phyloP scores from a whole-genome alignment of 1,284 basidiomycete genomes.

The Cutaneotrichosporon sp. region DNA sequence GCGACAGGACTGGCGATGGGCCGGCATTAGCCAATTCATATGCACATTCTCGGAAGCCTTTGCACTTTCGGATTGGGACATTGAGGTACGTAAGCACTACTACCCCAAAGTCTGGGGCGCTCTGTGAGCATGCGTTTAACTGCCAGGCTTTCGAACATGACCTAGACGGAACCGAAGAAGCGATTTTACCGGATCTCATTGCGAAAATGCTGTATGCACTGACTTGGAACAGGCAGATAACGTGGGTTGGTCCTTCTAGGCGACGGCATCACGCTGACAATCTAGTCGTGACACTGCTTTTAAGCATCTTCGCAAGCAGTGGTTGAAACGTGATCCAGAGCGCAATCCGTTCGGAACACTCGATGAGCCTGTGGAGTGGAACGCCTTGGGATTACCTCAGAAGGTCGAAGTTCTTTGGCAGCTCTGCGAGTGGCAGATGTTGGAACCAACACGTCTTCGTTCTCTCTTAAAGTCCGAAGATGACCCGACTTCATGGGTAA shows the following conservation, averaged over 20 bases:
- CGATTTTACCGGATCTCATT: conserved; percentile 48
- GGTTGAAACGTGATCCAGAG: conserved; percentile 39
- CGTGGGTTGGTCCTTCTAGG: conserved; percentile 34
- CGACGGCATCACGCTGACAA: background rate
- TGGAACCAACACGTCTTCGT: conserved; percentile 52
- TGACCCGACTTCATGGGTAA: conserved; percentile 51
- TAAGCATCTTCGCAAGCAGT: conserved; percentile 45
- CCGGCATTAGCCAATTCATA: conserved; percentile 46
- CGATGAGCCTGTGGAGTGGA: conserved; percentile 49
- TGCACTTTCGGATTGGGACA: conserved; percentile 44
- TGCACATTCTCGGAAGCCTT: conserved; percentile 47
- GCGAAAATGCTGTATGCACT: conserved; percentile 51
- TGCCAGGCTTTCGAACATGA: conserved; percentile 47
- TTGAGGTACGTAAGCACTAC: conserved; percentile 36
- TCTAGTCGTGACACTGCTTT: conserved; percentile 43
- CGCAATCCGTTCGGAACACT: conserved; percentile 37
- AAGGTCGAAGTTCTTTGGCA: conserved; percentile 51
- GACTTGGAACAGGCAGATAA: conserved; percentile 51
- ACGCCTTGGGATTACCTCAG: conserved; percentile 47
- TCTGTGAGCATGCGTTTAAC: conserved; percentile 18
- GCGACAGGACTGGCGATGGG: conserved; percentile 47
- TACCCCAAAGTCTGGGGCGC: background rate
- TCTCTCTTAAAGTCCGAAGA: conserved; percentile 51
- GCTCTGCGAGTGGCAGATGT: conserved; percentile 56
- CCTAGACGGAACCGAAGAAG: conserved; percentile 49